Base-by-base conservation (phyloP, 2,329 filamentous ascomycete genomes). In the Zarea fungicola region DNA sequence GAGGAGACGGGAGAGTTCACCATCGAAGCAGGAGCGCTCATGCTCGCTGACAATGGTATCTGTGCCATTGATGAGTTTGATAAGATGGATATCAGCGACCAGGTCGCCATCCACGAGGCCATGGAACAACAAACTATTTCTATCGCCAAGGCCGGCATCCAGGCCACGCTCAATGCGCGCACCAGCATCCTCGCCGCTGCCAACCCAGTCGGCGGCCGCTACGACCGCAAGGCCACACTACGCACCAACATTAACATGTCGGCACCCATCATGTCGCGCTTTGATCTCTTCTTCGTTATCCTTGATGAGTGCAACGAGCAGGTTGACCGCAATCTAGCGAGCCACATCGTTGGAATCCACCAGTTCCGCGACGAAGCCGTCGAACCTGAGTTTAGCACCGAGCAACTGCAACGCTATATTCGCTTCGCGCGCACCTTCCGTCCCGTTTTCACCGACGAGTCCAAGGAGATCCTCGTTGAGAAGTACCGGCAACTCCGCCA, bases 51-150 rank as follows among this genome's bases (percentile, higher is more conserved):
- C 62, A 96, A 96, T 57, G 93, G 93, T 47, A 95, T 97, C 60
- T 99, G 93, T 68, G 91, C 90, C 52, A 99, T 99, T 64, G 93
- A 99, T 64, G 93, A 99, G 65, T 99, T 99, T 60, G 93, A 99
- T 80, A 99, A 99, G 74, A 99, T 99, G 93, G 93, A 99, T 61
- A 87, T 99, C 54, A 83, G 75, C 45, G 93, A 99, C 65, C 93
- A 99, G 71, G 93, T 99, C 48, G 93, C 93, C 56, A 99, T 99
- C 62, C 93, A 99, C 78, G 93, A 99, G 81, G 93, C 93, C 52
- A 99, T 99, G 93, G 93, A 99, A 80, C 93, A 99, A 74, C 93
- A 99, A 70, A 99, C 93, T 5, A 99, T 99, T 56, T 96, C 90
- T 8, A 99, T 99, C 61, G 92, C 93, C 52, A 99, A 99, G 71